Percentiles rank a stretch among this genome's conserved stretches.
Conservation (phyloP, 116 monocot genomes). For the Phalaenopsis hybrid region DNA sequence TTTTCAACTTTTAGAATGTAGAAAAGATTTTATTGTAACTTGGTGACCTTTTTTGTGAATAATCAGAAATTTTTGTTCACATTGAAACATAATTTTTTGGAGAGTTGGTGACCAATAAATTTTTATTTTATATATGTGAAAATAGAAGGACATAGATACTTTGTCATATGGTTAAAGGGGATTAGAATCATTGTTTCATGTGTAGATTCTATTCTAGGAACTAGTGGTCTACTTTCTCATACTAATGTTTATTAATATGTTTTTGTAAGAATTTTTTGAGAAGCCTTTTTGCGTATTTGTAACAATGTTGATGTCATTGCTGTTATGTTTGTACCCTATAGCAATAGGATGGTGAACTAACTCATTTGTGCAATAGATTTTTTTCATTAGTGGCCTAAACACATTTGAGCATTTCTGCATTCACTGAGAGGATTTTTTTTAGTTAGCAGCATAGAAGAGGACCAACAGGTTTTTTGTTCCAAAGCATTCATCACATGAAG, state of each 20-base stretch:
- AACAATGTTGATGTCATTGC: neutral
- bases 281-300: neutral
- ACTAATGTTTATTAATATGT: neutral
- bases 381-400: neutral
- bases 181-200: too few relatives aligned
- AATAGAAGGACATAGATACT: too few relatives aligned
- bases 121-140: too few relatives aligned
- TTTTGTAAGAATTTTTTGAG: neutral
- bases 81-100: too few relatives aligned
- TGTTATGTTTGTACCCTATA: neutral
- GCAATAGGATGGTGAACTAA: neutral
- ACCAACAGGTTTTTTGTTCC: neutral
- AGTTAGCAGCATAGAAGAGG: neutral
- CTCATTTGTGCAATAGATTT: neutral
- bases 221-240: too few relatives aligned
- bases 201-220: too few relatives aligned
- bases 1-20: too few relatives aligned
- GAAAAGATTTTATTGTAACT: too few relatives aligned
- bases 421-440: neutral
- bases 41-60: too few relatives aligned
- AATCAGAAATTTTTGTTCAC: too few relatives aligned
- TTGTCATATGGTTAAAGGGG: too few relatives aligned
- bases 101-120: too few relatives aligned
- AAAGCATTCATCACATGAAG: neutral
- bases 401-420: neutral